Percentiles rank a stretch among this genome's conserved stretches.
Conservation (phyloP, 495 filamentous ascomycete species). For the Penicillium tannophilum region DNA sequence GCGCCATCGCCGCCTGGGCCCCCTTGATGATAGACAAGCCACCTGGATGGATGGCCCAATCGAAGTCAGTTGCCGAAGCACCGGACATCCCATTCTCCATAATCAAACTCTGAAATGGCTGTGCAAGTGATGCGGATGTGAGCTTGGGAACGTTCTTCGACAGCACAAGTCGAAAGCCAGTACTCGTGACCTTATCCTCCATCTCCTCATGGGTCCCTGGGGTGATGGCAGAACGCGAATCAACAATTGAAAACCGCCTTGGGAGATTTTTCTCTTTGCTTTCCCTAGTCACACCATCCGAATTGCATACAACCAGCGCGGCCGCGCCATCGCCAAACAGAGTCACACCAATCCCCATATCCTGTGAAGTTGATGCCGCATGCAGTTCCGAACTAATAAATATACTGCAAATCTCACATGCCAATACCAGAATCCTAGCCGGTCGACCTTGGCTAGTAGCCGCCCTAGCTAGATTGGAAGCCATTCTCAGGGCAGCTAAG, state of each 20-base stretch:
- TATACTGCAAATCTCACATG: conserved; percentile 61
- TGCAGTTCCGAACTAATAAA: conserved; percentile 60
- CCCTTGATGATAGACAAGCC: conserved; percentile 64
- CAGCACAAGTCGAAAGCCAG: neutral
- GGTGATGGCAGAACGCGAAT: conserved; percentile 58
- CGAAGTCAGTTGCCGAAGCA: conserved; percentile 49
- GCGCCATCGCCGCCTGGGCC: conserved; percentile 51
- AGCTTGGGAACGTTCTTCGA: conserved; percentile 2
- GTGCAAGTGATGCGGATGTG: neutral
- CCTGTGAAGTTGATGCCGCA: conserved; percentile 49
- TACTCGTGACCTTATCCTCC: conserved; percentile 1
- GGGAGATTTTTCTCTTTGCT: conserved; percentile 28
- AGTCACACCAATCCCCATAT: conserved; percentile 58
- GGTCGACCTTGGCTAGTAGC: conserved; percentile 48
- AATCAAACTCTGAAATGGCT: neutral
- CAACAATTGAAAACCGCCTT: conserved; percentile 54
- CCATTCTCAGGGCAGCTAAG: conserved; percentile 61
- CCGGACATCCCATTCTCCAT: neutral
- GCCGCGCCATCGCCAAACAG: conserved; percentile 68
- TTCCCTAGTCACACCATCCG: conserved; percentile 23
- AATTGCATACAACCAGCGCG: conserved; percentile 60
- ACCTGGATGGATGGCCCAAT: conserved; percentile 72
- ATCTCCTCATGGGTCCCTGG: conserved; percentile 42
- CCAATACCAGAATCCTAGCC: conserved; percentile 47
- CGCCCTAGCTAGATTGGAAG: conserved; percentile 61